A percentile compares a stretch with the other conserved stretches of the same genome.
phyloP scores from a whole-genome alignment of 176 grass and related monocot species.

The Zea luxurians region DNA sequence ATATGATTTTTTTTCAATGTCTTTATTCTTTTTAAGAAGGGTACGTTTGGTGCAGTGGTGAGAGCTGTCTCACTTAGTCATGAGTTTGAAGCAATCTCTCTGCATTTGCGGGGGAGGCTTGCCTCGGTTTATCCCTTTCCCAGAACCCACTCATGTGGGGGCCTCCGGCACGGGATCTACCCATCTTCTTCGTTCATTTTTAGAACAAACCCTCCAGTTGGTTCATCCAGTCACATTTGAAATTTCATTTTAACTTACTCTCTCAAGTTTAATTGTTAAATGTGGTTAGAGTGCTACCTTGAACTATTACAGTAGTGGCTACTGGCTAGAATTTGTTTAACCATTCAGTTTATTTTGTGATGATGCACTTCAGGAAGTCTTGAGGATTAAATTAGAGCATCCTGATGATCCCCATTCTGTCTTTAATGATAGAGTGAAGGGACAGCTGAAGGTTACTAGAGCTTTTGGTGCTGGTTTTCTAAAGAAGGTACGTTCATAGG shows the following conservation, averaged over 20 bases:
- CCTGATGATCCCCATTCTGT: conserved; percentile 79
- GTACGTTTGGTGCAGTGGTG: too few relatives aligned
- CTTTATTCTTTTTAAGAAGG: neutral
- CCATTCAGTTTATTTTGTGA: conserved; percentile 25
- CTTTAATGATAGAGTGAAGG: conserved; percentile 90
- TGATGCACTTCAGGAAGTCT: conserved; percentile 61
- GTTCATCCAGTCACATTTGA: neutral
- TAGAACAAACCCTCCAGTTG: neutral
- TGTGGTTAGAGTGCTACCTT: neutral
- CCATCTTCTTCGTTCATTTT: neutral
- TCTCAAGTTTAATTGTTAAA: conserved; percentile 18
- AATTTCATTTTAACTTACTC: neutral
- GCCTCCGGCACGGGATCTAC: too few relatives aligned
- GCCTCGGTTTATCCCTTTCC: too few relatives aligned
- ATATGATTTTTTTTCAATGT: neutral
- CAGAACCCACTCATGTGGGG: too few relatives aligned
- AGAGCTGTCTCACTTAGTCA: too few relatives aligned
- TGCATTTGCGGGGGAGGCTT: too few relatives aligned
- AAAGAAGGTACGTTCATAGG: conserved; percentile 62
- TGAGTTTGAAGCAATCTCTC: too few relatives aligned
- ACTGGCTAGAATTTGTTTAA: conserved; percentile 22
- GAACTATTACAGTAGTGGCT: conserved; percentile 15
- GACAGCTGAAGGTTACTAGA: conserved; percentile 87
- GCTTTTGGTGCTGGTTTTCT: conserved; percentile 95
- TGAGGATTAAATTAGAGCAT: conserved; percentile 86